Conservation (phyloP, 139 green algal genomes). For the Chlamydomonas urium region DNA sequence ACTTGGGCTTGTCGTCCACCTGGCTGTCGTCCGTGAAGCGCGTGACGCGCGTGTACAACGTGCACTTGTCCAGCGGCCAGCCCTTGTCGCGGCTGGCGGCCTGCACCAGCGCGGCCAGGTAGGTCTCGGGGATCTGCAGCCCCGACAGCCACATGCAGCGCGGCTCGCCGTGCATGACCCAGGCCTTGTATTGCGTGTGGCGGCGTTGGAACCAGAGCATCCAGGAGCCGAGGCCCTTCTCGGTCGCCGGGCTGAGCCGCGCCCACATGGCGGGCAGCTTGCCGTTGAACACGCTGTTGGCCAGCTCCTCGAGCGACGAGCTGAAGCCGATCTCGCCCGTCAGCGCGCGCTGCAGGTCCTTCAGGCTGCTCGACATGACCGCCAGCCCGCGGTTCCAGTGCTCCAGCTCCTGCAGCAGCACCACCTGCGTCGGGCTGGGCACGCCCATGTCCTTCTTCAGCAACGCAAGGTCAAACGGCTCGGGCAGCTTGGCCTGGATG, state of each 20-base stretch:
- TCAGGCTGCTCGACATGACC: conserved; percentile 63
- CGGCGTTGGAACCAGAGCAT: conserved; percentile 77
- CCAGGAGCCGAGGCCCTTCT: conserved; percentile 77
- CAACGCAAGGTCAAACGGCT: conserved; percentile 77
- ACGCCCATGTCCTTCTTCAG: conserved; percentile 68
- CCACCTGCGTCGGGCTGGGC: conserved; percentile 62
- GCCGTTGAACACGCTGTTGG: conserved; percentile 67
- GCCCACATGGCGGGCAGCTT: conserved; percentile 74
- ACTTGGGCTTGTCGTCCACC: conserved; percentile 47
- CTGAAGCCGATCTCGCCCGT: conserved; percentile 80
- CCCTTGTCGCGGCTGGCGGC: conserved; percentile 73
- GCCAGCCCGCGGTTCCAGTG: conserved; percentile 66
- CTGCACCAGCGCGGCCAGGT: conserved; percentile 82
- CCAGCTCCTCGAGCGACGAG: conserved; percentile 66
- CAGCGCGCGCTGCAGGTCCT: conserved; percentile 71
- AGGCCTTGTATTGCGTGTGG: conserved; percentile 66
- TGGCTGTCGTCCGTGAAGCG: conserved; percentile 33
- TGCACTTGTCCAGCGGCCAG: conserved; percentile 78
- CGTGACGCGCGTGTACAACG: conserved; percentile 73
- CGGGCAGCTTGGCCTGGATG: conserved; percentile 65
- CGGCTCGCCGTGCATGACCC: conserved; percentile 73
- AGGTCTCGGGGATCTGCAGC: conserved; percentile 83
- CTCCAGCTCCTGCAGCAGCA: conserved; percentile 83
- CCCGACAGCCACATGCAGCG: conserved; percentile 81
- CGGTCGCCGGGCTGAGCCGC: conserved; percentile 63